Conservation (phyloP, 805 yeast species). For the Teunomyces aglyptinius region DNA sequence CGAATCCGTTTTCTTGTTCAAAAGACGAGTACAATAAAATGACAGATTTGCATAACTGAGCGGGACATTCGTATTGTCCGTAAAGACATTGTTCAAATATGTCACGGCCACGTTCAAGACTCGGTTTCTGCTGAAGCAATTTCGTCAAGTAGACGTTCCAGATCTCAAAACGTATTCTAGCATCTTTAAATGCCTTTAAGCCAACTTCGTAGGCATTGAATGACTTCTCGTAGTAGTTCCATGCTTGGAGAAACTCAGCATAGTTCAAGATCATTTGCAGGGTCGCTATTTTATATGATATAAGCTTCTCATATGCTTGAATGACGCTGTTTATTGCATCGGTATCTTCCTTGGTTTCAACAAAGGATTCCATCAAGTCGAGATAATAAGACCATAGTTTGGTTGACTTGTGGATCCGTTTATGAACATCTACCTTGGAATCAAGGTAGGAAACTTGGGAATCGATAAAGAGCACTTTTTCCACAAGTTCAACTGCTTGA, state of each 20-base stretch:
- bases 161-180: constrained; percentile 55
- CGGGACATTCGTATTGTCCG: constrained; percentile 40
- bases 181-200: constrained; percentile 55
- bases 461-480: constrained; percentile 19
- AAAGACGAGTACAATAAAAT: constrained; percentile 56
- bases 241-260: constrained; percentile 56
- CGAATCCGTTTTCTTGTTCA: constrained; percentile 57
- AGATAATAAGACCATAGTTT: constrained; percentile 73
- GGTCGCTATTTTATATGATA: constrained; percentile 60
- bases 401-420: constrained; percentile 54
- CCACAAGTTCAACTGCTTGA: constrained; percentile 31
- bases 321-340: constrained; percentile 15
- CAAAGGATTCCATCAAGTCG: constrained; percentile 62
- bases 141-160: constrained; percentile 68
- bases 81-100: constrained; percentile 65
- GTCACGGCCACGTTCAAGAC: constrained; percentile 51
- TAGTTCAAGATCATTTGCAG: constrained; percentile 65
- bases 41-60: constrained; percentile 45
- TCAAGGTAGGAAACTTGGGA: neutral
- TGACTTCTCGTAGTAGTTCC: constrained; percentile 46
- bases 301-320: constrained; percentile 27
- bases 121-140: constrained; percentile 30
- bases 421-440: neutral
- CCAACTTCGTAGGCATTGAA: constrained; percentile 70
- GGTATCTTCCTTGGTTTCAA: constrained; percentile 35